Evolutionary conservation across 306 rosid genomes (phyloP).

Genomic region (Sesbania bispinosa): DNA sequence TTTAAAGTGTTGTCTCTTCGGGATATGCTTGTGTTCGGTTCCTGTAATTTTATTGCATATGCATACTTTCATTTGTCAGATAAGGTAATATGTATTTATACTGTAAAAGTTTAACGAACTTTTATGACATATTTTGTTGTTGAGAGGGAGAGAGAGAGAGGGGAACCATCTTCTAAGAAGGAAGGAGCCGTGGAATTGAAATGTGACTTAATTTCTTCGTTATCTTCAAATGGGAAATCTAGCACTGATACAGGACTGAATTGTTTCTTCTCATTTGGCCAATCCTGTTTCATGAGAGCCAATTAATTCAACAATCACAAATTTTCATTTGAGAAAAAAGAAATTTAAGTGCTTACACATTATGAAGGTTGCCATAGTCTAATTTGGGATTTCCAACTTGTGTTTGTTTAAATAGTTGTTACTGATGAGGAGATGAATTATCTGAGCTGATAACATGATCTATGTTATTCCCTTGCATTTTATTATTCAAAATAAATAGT

Average conservation of each 20-base stretch:
- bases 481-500: too few species aligned
- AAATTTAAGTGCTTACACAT: too few species aligned
- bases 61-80: not conserved
- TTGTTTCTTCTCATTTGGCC: conserved; percentile 66
- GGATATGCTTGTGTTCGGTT: conserved; percentile 33
- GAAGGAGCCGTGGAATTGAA: conserved; percentile 20
- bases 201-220: conserved; percentile 42
- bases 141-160: not conserved
- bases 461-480: too few species aligned
- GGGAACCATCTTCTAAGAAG: conserved; percentile 36
- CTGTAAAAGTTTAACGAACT: too few species aligned
- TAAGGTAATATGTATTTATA: not conserved
- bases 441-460: too few species aligned
- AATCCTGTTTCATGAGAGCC: conserved; percentile 42
- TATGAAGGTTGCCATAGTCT: too few species aligned
- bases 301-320: too few species aligned
- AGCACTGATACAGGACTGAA: conserved; percentile 80
- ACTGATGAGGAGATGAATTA: too few species aligned
- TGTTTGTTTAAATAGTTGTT: too few species aligned
- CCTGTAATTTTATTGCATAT: conserved; percentile 28
- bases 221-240: conserved; percentile 73
- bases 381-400: too few species aligned
- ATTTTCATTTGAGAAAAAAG: not conserved
- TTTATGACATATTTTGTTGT: too few species aligned
- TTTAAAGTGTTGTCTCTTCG: conserved; percentile 44